These are phyloP conservation scores for Trichoderma semiorbis DNA, from an alignment of 2,329 filamentous ascomycete species.

Conservation along the genomic window DNA sequence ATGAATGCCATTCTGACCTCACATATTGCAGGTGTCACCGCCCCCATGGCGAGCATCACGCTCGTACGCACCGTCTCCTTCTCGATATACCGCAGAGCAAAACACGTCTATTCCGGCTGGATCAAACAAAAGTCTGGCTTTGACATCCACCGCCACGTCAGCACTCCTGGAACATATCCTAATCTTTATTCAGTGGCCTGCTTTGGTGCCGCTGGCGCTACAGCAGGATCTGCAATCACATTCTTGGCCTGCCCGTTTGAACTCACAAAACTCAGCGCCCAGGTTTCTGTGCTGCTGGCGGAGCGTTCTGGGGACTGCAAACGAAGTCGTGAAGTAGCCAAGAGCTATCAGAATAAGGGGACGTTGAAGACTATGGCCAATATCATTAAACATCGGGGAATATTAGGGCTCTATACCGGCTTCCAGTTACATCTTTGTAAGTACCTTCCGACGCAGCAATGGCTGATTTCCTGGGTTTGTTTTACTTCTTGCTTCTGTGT, in stretches of 20 bases:
- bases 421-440: constrained; percentile 74
- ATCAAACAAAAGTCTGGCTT: constrained; percentile 63
- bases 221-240: constrained; percentile 75
- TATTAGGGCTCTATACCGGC: constrained; percentile 73
- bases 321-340: constrained; percentile 56
- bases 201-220: constrained; percentile 74
- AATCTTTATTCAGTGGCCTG: constrained; percentile 70
- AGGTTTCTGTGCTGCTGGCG: constrained; percentile 76
- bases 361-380: constrained; percentile 73
- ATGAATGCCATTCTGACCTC: background rate
- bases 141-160: constrained; percentile 71
- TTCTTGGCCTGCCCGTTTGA: constrained; percentile 83
- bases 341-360: constrained; percentile 74
- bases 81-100: constrained; percentile 74
- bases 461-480: no score
- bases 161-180: constrained; percentile 66
- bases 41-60: constrained; percentile 76
- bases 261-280: constrained; percentile 82
- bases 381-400: constrained; percentile 70
- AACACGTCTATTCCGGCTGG: constrained; percentile 68
- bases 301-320: constrained; percentile 34
- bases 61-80: constrained; percentile 75
- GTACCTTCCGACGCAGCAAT: constrained; percentile 29
- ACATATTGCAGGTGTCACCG: constrained; percentile 59
- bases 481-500: background rate